Base-by-base conservation (phyloP, 352 stramenopile genomes). In the Pythium rhizo-oryzae region DNA sequence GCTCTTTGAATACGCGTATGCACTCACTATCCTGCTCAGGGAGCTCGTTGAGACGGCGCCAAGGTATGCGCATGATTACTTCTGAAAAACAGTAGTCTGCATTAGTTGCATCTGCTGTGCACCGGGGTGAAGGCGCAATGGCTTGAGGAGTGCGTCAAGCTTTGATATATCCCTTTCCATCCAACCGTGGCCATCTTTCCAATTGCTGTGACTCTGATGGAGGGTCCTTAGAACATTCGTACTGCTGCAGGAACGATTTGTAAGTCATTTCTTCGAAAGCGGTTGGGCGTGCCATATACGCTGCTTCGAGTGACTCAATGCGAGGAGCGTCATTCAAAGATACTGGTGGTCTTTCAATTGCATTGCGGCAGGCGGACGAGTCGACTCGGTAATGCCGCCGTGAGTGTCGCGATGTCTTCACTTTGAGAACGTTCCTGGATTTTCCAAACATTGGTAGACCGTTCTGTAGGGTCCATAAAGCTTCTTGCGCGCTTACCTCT, bases 401-500 rank as follows among this genome's bases (percentile, higher is more conserved):
- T 4, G 23, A 39, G n/a, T 57, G 50, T 4, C 50, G 21, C 13
- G 30, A 23, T 12, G 24, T 23, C n/a, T 57, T 57, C 4, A 57
- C 50, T 39, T 57, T 57, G 11, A 57, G 23, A 8, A 57, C 24
- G 39, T 39, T 57, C 7, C 50, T 18, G 1, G 24, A 41, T 13
- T 57, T 57, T 19, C 50, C 50, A 39, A n/a, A 57, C 50, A 57
- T 57, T 3, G 16, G 23, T 4, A 41, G 50, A 6, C 50, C 30
- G 8, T 39, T 35, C 23, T 57, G 50, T 13, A 57, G 13, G 30
- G n/a, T 57, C 50, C 50, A 57, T 9, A 57, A 19, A 18, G 37
- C 49, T 30, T 65, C 59, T 51, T 65, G 59, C 19, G 59, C 47
- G 21, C 49, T 59, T 7, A 66, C 49, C 37, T 66, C 59, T 4